Base-by-base conservation (phyloP, 1,139 yeast genomes). In the Geotrichum restrictum region DNA sequence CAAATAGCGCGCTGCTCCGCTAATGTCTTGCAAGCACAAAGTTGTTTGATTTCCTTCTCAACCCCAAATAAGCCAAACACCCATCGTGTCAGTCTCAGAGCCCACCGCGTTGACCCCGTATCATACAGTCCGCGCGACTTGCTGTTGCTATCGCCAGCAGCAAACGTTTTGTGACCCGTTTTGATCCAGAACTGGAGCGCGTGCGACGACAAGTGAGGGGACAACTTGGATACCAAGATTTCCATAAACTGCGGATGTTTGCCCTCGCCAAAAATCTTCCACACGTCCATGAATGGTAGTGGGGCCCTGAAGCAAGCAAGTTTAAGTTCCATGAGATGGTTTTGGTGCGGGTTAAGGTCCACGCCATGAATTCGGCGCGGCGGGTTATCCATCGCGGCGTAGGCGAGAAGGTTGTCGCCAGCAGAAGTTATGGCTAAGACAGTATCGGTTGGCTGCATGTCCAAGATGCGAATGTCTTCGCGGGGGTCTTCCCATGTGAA, bases 401-500 rank as follows among this genome's bases (percentile, higher is more conserved):
- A 86, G 21, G 87, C 78, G 60, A 86, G 74, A 57, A 86, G 75
- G 64, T 86, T 86, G 68, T 86, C 95, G 60, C 94, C 93, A 6
- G 95, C 95, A 47, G 93, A 85, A 7, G 95, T 85, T 56, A 86
- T 86, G 24, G 93, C 93, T 61, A 86, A 75, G 8, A 86, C 87
- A 1, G 88, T 83, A 63, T 86, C 95, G 32, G 78, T 74, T 14
- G 80, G 70, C 38, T 75, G 73, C 61, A 86, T 74, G 49, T 81
- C 77, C 60, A 86, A 74, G 55, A 86, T 82, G 43, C 76, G 75
- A 58, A 81, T 78, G 69, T 86, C 95, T 69, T 85, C 94, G 54
- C 85, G 77, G 33, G 95, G 95, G 66, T 86, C 95, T 69, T 86
- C 95, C 95, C 95, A 86, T 8, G 94, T 86, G 69, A 86, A 86